Evolutionary conservation across 768 basidiomycete genomes (phyloP).

Genomic region (Leucocoprinus sp.): DNA sequence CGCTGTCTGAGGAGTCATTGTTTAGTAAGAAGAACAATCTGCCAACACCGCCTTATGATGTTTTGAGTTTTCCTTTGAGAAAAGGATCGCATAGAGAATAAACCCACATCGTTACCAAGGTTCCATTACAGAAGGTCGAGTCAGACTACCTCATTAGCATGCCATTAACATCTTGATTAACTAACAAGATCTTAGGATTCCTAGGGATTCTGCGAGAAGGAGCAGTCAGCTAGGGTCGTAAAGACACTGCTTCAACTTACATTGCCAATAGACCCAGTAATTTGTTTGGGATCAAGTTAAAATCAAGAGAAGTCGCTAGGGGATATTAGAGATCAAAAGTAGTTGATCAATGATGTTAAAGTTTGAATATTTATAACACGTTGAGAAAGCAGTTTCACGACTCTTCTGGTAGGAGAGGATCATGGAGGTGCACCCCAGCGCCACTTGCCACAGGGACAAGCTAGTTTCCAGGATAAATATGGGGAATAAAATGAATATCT

Average conservation of each 20-base stretch:
- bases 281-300: background rate
- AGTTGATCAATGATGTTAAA: conserved; percentile 10
- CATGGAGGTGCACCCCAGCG: background rate
- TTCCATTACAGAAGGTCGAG: conserved; percentile 9
- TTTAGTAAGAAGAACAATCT: background rate
- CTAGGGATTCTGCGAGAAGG: background rate
- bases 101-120: conserved; percentile 2
- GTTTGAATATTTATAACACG: conserved; percentile 7
- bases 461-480: conserved; percentile 2
- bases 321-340: background rate
- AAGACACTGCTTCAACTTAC: conserved; percentile 2
- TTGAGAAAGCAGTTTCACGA: background rate
- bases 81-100: conserved; percentile 1
- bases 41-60: background rate
- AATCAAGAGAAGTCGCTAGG: conserved; percentile 5
- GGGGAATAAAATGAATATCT: conserved; percentile 5
- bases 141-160: conserved; percentile 3
- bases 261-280: background rate
- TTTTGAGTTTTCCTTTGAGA: background rate
- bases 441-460: background rate
- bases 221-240: background rate
- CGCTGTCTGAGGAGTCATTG: background rate
- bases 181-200: conserved; percentile 5
- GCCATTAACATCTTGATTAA: background rate
- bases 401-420: background rate